These are phyloP conservation scores for Trichoderma reesei DNA, from an alignment of 495 filamentous ascomycete species.

Conservation along the genomic window DNA sequence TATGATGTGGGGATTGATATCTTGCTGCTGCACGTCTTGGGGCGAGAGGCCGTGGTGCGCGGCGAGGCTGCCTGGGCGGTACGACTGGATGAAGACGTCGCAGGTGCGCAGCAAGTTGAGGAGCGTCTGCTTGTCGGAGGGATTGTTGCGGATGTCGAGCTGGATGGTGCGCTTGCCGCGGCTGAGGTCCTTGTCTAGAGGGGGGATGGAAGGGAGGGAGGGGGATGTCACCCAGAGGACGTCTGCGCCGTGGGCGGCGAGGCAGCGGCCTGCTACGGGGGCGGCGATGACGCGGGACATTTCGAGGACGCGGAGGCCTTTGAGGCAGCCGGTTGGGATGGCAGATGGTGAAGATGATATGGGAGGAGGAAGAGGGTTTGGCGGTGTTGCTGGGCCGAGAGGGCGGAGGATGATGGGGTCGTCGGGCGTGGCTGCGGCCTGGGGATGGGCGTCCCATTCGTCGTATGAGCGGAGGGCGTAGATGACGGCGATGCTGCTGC, in stretches of 20 bases:
- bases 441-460: slow-evolving; percentile 34
- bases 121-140: slow-evolving; percentile 43
- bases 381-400: slow-evolving; percentile 27
- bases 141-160: slow-evolving; percentile 48
- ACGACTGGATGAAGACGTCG: slow-evolving; percentile 56
- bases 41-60: slow-evolving; percentile 39
- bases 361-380: too few relatives aligned
- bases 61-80: slow-evolving; percentile 51
- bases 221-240: slow-evolving; percentile 65
- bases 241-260: slow-evolving; percentile 59
- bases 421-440: slow-evolving; percentile 26
- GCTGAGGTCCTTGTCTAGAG: slow-evolving; percentile 72
- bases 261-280: slow-evolving; percentile 53
- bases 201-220: slow-evolving; percentile 58
- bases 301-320: slow-evolving; percentile 51
- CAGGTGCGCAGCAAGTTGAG: slow-evolving; percentile 47
- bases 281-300: slow-evolving; percentile 56
- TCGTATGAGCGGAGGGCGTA: slow-evolving; percentile 27
- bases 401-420: slow-evolving; percentile 30
- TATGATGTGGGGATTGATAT: slow-evolving; percentile 35
- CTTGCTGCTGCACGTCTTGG: slow-evolving; percentile 25
- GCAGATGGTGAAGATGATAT: too few relatives aligned
- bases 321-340: neutral
- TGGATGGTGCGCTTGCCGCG: slow-evolving; percentile 49
- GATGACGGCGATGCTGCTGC: slow-evolving; percentile 22